phyloP scores from a whole-genome alignment of 139 green algal genomes.

The Chlamydomonas sp. region DNA sequence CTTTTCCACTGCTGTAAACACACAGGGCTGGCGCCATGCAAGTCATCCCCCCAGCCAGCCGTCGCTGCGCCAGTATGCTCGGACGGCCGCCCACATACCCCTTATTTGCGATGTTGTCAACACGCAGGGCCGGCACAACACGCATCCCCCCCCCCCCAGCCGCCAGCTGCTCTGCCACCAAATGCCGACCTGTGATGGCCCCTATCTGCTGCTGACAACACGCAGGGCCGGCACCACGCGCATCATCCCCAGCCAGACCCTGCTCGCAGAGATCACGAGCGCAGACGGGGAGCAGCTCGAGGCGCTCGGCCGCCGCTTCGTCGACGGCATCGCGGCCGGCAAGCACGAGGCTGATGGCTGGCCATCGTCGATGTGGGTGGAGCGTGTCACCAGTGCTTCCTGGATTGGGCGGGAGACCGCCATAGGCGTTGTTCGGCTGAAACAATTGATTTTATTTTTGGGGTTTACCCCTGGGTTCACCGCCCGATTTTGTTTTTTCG shows the following conservation, averaged over 20 bases:
- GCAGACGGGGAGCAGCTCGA: neutral
- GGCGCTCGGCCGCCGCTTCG: neutral
- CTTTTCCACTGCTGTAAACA: too few relatives aligned
- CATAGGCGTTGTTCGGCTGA: neutral
- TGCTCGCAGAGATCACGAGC: neutral
- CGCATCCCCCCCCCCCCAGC: neutral
- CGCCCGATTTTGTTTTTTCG: neutral
- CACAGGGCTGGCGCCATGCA: too few relatives aligned
- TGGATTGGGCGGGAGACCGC: neutral
- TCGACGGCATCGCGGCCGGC: conserved; percentile 5
- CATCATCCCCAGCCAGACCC: neutral
- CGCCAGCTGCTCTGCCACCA: neutral
- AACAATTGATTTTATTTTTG: neutral
- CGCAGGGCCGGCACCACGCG: conserved; percentile 4
- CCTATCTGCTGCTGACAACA: neutral
- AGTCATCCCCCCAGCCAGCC: too few relatives aligned
- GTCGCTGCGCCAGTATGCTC: too few relatives aligned
- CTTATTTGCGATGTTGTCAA: too few relatives aligned
- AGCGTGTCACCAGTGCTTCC: too few relatives aligned
- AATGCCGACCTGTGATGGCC: neutral
- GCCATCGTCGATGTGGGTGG: conserved; percentile 7
- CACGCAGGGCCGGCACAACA: neutral
- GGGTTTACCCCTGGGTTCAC: neutral
- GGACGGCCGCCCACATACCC: too few relatives aligned
- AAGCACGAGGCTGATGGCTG: conserved; percentile 8